Conservation (phyloP, 2,329 filamentous ascomycete species). For the Chaetomium sp. region DNA sequence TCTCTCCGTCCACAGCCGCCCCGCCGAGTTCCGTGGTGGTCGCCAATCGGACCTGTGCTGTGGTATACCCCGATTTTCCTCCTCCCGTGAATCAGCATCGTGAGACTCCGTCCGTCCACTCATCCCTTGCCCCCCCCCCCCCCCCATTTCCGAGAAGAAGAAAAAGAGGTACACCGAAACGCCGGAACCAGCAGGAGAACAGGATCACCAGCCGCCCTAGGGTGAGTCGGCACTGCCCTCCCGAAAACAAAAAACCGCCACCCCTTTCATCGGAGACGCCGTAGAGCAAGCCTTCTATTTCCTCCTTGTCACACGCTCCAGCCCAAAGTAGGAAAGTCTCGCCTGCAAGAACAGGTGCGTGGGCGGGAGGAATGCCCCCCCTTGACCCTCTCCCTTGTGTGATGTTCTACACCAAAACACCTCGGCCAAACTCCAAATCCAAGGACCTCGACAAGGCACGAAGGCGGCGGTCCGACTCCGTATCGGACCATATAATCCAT, state of each 20-base stretch:
- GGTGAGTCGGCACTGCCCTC: constrained; percentile 3
- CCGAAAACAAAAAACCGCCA: neutral
- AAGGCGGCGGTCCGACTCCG: constrained; percentile 19
- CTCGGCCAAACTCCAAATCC: neutral
- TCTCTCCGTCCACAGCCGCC: constrained; percentile 23
- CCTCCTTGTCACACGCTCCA: constrained; percentile 6
- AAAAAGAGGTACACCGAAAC: constrained; percentile 14
- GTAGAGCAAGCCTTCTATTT: constrained; percentile 14
- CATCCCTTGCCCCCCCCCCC: constrained; percentile 8
- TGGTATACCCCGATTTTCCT: constrained; percentile 17
- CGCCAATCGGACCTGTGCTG: constrained; percentile 20
- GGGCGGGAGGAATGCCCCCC: neutral
- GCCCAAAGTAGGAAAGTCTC: constrained; percentile 11
- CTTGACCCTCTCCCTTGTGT: neutral
- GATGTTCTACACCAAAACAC: neutral
- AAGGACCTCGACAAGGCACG: neutral
- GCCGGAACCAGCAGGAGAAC: constrained; percentile 7
- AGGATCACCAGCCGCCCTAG: neutral
- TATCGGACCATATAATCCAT: constrained; percentile 17
- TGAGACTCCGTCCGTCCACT: neutral
- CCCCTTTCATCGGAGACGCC: constrained; percentile 7
- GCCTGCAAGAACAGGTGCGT: neutral
- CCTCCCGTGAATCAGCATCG: neutral
- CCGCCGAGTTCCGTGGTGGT: constrained; percentile 12
- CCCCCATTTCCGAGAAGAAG: constrained; percentile 4